Evolutionary conservation across 345 rosid genomes (phyloP), one percentile per base, ranked within the genome.

Genomic region (Gossypioides kirkii): DNA sequence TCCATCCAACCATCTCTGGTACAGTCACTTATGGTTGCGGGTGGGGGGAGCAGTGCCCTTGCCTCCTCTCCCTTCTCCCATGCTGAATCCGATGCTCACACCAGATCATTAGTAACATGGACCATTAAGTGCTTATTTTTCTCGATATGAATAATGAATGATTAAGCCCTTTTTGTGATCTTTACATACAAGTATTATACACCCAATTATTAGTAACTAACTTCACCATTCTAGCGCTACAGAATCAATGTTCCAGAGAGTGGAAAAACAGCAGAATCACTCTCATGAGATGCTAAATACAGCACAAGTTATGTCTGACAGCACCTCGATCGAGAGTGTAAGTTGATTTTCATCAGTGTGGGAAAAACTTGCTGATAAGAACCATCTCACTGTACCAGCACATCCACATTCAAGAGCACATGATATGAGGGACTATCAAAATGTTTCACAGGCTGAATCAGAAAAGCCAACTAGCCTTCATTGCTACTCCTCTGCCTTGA

Each of bases 351-450:
- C 72, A 43, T 43, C 80, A 36, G 69, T 71, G 62, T 73, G 69
- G 80, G 80, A 78, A 62, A 75, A 65, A 49, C 75, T 61, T 53
- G 53, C 58, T 18, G 76, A 73, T 60, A 42, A 28, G 20, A 69
- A 73, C 69, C 75, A 77, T 61, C 64, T 70, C 54, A 77, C 74
- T 58, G 79, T 81, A 26, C 16, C 42, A 9, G 49, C 80, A 32
- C 66, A 76, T 73, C n/a, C 55, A 59, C 61, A 46, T n/a, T 11
- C 60, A 20, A 74, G 61, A 28, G 36, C 79, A 22, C 32, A 65
- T 17, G 38, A 36, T 5, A 67, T 8, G 26, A 63, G 56, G 71
- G 68, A 53, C 28, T 16, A 4, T 22, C 47, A 72, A 28, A 70
- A 61, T 67, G 22, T 25, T 8, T 14, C 70, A 12, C 55, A 2